phyloP scores from a whole-genome alignment of 2,329 filamentous ascomycete species.

The Tolypocladium cylindrosporum region DNA sequence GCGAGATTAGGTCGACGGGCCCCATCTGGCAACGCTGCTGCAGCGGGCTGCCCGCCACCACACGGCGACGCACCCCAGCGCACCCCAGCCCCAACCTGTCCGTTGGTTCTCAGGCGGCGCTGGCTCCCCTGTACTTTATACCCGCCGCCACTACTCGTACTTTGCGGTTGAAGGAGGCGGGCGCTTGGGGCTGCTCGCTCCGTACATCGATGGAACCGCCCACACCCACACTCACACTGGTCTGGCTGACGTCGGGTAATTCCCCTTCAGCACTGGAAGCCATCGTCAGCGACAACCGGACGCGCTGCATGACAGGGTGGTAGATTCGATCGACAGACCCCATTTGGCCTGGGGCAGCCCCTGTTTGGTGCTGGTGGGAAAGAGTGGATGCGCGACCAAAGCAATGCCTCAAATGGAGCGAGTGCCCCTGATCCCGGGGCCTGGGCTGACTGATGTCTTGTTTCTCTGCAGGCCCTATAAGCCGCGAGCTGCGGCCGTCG shows the following conservation, averaged over 20 bases:
- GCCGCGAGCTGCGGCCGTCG: constrained; percentile 9
- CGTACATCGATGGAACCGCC: not conserved
- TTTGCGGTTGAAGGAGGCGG: not conserved
- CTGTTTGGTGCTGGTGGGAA: not conserved
- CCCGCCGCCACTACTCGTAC: not conserved
- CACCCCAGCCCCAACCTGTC: not conserved
- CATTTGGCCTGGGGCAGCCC: not conserved
- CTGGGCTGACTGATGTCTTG: constrained; percentile 3
- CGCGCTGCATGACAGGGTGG: not conserved
- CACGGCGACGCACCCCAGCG: not conserved
- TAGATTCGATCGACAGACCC: not conserved
- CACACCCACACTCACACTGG: not conserved
- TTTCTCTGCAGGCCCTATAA: constrained; percentile 1
- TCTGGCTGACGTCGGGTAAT: not conserved
- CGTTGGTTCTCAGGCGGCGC: not conserved
- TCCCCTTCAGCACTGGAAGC: not conserved
- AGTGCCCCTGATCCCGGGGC: not conserved
- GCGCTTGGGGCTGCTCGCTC: not conserved
- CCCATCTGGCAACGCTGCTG: not conserved
- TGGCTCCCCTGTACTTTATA: not conserved
- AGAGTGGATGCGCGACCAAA: not conserved
- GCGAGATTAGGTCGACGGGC: constrained; percentile 10
- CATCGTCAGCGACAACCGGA: not conserved
- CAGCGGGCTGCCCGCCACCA: not conserved
- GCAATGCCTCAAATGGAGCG: not conserved